Evolutionary conservation across 768 basidiomycete species (phyloP).

Genomic region (Boletus huronensis): DNA sequence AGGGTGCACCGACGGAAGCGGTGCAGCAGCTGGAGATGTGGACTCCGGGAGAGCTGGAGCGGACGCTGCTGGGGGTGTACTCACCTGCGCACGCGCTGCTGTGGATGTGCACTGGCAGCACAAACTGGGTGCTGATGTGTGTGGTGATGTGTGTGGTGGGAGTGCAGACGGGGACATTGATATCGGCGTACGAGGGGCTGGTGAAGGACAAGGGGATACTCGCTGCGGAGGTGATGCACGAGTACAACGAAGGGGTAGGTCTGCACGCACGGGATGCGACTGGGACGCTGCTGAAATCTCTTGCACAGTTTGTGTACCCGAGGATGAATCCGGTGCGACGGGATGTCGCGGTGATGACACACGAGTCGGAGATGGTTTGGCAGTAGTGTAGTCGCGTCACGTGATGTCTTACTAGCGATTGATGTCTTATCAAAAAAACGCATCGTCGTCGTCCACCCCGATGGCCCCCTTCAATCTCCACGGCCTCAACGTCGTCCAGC

Average conservation of each 20-base stretch:
- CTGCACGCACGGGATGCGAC: neutral
- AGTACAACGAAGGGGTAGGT: slow-evolving; percentile 77
- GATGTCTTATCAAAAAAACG: slow-evolving; percentile 8
- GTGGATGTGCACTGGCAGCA: slow-evolving; percentile 66
- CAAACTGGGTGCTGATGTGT: slow-evolving; percentile 74
- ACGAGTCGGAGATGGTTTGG: slow-evolving; percentile 69
- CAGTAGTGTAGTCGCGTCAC: slow-evolving; percentile 8
- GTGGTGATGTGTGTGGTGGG: slow-evolving; percentile 66
- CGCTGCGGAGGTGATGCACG: slow-evolving; percentile 76
- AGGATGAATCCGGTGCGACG: slow-evolving; percentile 69
- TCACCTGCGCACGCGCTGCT: slow-evolving; percentile 73
- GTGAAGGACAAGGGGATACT: slow-evolving; percentile 75
- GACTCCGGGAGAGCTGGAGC: slow-evolving; percentile 70
- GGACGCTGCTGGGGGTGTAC: slow-evolving; percentile 67
- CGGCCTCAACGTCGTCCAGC: slow-evolving; percentile 77
- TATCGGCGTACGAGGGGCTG: slow-evolving; percentile 50
- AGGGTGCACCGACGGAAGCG: slow-evolving; percentile 41
- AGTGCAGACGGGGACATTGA: slow-evolving; percentile 49
- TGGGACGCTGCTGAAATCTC: neutral
- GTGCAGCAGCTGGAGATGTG: slow-evolving; percentile 81
- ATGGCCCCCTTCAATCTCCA: slow-evolving; percentile 68
- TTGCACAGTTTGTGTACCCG: slow-evolving; percentile 77
- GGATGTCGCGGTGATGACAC: slow-evolving; percentile 83
- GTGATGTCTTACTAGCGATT: slow-evolving; percentile 10
- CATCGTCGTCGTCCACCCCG: neutral